Conservation (phyloP, 1,284 basidiomycete genomes). For the Puccinia hordei region DNA sequence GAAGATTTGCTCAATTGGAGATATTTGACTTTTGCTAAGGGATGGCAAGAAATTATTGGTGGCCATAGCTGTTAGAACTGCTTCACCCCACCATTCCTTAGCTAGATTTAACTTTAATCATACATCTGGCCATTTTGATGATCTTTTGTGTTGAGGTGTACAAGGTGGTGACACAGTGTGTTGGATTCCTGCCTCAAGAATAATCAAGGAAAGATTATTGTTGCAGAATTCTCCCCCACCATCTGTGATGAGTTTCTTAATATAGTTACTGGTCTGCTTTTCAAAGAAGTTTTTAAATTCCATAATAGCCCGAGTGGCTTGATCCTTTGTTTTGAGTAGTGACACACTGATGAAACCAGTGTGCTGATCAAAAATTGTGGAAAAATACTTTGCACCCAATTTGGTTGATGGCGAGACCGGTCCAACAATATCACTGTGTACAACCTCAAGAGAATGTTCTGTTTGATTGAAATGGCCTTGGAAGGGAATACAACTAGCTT, state of each 20-base stretch:
- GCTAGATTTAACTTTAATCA: background rate
- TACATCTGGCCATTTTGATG: too few relatives aligned
- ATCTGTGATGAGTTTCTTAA: background rate
- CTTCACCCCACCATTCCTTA: background rate
- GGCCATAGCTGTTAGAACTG: background rate
- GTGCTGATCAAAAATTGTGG: background rate
- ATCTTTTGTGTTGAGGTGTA: background rate
- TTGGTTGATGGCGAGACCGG: background rate
- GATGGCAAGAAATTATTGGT: background rate
- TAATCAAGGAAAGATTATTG: background rate
- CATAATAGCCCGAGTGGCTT: too few relatives aligned
- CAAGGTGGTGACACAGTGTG: background rate
- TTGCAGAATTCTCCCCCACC: background rate
- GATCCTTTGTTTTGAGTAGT: background rate
- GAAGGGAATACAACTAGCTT: background rate
- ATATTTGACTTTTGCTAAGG: background rate
- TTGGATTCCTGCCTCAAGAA: too few relatives aligned
- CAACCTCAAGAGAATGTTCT: background rate
- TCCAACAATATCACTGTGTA: background rate
- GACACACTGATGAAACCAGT: background rate
- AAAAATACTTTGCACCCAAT: background rate
- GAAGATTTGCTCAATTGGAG: background rate
- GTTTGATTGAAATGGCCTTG: background rate
- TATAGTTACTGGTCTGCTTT: background rate
- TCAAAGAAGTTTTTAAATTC: background rate